Base-by-base conservation (phyloP, 441 rosid genomes). In the Macaranga tanarius region DNA sequence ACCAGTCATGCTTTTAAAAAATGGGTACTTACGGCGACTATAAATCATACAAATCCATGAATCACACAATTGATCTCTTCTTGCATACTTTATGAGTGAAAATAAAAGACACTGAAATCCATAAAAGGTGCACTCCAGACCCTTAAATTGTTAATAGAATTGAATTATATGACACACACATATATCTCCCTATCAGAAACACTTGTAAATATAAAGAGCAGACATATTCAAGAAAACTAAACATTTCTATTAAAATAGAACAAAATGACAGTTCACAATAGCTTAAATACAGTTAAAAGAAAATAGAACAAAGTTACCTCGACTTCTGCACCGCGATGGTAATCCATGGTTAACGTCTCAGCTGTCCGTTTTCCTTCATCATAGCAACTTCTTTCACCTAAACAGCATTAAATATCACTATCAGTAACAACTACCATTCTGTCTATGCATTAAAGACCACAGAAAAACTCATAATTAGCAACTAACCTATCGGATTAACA, bases 291-390 rank as follows among this genome's bases (percentile, higher is more conserved):
- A 72, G 52, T n/a, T 20, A 31, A 0, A 38, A n/a, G 42, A 25
- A 67, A 19, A 52, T 4, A 72, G 17, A 56, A 44, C 16, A 19
- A 70, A 17, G 81, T 86, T 34, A 91, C 98, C 97, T 93, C 97
- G 23, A 93, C 98, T 25, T 71, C 90, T 9, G 92, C 97, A 62
- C 98, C 98, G 69, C 97, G 85, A 77, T 93, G 96, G 81, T 93
- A 93, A 81, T 93, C 98, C 98, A 93, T 91, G 12, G 97, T 66
- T 56, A 93, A 77, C 6, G 98, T 93, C 77, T 93, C 98, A 0
- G 98, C 98, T 0, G 96, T 91, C 70, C 98, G 86, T 74, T 93
- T 93, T 69, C 98, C 98, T 84, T 93, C 98, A 79, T 93, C 98
- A 70, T 93, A 93, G 77, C 98, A 93, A 69, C 98, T 93, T 86